These are phyloP conservation scores for Lecanicillium sp. DNA, from an alignment of 2,329 filamentous ascomycete species.

Conservation along the genomic window DNA sequence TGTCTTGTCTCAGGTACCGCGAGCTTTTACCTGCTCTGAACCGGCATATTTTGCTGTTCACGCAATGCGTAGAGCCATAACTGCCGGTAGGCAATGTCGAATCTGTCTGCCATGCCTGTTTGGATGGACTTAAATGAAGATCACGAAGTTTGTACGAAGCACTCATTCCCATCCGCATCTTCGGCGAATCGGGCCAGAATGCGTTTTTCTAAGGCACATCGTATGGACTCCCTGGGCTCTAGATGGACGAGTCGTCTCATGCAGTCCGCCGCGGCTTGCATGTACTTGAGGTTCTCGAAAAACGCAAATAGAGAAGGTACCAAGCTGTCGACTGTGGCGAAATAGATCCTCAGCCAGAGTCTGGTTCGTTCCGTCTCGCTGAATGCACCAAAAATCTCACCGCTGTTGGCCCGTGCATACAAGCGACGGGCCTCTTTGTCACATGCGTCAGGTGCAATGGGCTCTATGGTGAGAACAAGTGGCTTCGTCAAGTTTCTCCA, in stretches of 20 bases:
- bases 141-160: slow-evolving; percentile 7
- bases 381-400: slow-evolving; percentile 24
- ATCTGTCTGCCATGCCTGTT: slow-evolving; percentile 2
- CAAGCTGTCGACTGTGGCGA: slow-evolving; percentile 14
- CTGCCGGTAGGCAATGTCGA: slow-evolving; percentile 8
- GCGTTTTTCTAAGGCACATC: slow-evolving; percentile 3
- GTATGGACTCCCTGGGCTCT: slow-evolving; percentile 3
- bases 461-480: slow-evolving; percentile 23
- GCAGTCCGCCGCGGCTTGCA: slow-evolving; percentile 14
- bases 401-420: slow-evolving; percentile 17
- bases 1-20: background rate
- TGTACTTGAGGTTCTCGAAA: slow-evolving; percentile 26
- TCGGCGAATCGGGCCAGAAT: slow-evolving; percentile 3
- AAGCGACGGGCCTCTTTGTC: slow-evolving; percentile 16
- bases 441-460: slow-evolving; percentile 19
- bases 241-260: slow-evolving; percentile 7
- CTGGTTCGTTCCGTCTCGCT: slow-evolving; percentile 16
- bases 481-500: slow-evolving; percentile 18
- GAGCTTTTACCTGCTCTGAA: slow-evolving; percentile 5
- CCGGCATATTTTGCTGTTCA: slow-evolving; percentile 8
- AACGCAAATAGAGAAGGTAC: slow-evolving; percentile 27
- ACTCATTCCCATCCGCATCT: slow-evolving; percentile 1
- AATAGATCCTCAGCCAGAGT: slow-evolving; percentile 20
- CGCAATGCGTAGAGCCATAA: slow-evolving; percentile 10
- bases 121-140: slow-evolving; percentile 1